Evolutionary conservation across 2,329 filamentous ascomycete genomes (phyloP).

Genomic region (Neofusicoccum parvum): DNA sequence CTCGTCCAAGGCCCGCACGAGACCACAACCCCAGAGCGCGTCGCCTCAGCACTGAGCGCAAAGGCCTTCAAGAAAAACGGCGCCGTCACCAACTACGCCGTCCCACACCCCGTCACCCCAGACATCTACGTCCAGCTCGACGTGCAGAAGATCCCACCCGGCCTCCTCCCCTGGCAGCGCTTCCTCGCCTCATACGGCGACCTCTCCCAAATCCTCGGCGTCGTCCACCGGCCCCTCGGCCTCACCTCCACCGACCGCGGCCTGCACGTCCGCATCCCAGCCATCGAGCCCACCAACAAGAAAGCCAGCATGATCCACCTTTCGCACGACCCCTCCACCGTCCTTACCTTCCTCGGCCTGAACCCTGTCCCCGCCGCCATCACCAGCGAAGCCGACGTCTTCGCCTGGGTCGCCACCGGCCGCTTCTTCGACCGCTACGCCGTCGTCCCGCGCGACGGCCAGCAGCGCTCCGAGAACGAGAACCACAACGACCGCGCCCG

Average conservation of each 20-base stretch:
- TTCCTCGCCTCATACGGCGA: slow-evolving; percentile 77
- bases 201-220: slow-evolving; percentile 66
- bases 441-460: slow-evolving; percentile 26
- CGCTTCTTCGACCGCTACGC: slow-evolving; percentile 58
- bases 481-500: slow-evolving; percentile 60
- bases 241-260: slow-evolving; percentile 66
- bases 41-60: slow-evolving; percentile 53
- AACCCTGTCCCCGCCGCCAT: slow-evolving; percentile 68
- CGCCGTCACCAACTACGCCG: slow-evolving; percentile 49
- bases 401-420: slow-evolving; percentile 61
- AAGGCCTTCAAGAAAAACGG: slow-evolving; percentile 27
- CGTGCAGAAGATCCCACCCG: slow-evolving; percentile 54
- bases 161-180: slow-evolving; percentile 59
- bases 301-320: slow-evolving; percentile 63
- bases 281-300: slow-evolving; percentile 64
- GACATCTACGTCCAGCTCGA: slow-evolving; percentile 68
- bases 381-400: slow-evolving; percentile 57
- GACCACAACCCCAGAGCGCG: slow-evolving; percentile 28
- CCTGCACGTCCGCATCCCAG: slow-evolving; percentile 66
- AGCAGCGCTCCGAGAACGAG: slow-evolving; percentile 33
- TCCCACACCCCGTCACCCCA: slow-evolving; percentile 43
- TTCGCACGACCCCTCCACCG: slow-evolving; percentile 56
- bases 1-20: slow-evolving; percentile 49
- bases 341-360: slow-evolving; percentile 67
- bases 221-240: slow-evolving; percentile 64